Evolutionary conservation across 2,329 filamentous ascomycete genomes (phyloP).

Genomic region (Microdochium paspali): DNA sequence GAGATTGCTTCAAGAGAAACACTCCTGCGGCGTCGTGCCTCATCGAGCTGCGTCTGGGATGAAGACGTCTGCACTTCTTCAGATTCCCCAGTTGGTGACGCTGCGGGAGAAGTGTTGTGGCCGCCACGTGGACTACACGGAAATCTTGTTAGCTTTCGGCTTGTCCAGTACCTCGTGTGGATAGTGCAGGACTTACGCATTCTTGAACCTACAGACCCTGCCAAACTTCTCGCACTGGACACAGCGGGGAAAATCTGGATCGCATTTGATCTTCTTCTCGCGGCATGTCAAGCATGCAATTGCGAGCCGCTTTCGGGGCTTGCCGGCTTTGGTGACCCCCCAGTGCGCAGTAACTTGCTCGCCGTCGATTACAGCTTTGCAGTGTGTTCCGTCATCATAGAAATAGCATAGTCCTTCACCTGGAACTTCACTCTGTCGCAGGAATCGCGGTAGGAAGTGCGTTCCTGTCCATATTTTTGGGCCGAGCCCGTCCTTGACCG

Average conservation of each 20-base stretch:
- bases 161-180: neutral
- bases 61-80: slow-evolving; percentile 31
- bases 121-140: slow-evolving; percentile 42
- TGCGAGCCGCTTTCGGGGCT: slow-evolving; percentile 81
- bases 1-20: slow-evolving; percentile 38
- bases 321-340: slow-evolving; percentile 90
- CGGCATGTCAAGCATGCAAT: slow-evolving; percentile 68
- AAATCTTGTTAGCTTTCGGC: neutral
- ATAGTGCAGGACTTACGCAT: slow-evolving; percentile 60
- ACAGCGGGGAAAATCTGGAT: slow-evolving; percentile 79
- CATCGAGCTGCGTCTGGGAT: slow-evolving; percentile 20
- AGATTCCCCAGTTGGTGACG: slow-evolving; percentile 37
- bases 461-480: slow-evolving; percentile 63
- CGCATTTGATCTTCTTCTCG: slow-evolving; percentile 97
- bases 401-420: slow-evolving; percentile 78
- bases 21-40: slow-evolving; percentile 28
- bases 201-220: slow-evolving; percentile 74
- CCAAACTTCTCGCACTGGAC: slow-evolving; percentile 90
- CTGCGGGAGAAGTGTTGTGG: slow-evolving; percentile 45
- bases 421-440: slow-evolving; percentile 55
- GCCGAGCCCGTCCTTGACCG: slow-evolving; percentile 50
- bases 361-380: slow-evolving; percentile 75
- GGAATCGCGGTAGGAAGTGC: slow-evolving; percentile 57
- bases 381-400: slow-evolving; percentile 77
- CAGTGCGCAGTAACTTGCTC: slow-evolving; percentile 83